Percentiles rank a stretch among this genome's conserved stretches.
phyloP scores from a whole-genome alignment of 768 basidiomycete species.

The Mycena capillaripes region DNA sequence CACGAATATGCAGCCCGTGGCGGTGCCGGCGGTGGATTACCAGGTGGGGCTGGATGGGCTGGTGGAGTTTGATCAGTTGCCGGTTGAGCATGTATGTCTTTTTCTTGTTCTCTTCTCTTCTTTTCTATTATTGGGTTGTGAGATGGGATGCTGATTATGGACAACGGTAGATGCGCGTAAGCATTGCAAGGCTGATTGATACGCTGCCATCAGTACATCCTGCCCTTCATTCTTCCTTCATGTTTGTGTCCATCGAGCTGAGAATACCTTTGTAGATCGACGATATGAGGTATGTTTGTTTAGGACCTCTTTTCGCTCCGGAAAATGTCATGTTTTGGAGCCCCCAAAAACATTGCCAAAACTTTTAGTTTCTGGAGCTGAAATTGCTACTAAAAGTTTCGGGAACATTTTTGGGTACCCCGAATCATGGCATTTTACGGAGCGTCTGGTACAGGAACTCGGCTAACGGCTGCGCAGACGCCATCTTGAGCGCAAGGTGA shows the following conservation, averaged over 20 bases:
- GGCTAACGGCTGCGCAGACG: neutral
- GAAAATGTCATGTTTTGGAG: too few species aligned
- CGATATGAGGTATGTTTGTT: constrained; percentile 18
- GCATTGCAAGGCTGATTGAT: constrained; percentile 33
- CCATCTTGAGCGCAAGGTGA: constrained; percentile 56
- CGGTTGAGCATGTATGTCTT: constrained; percentile 23
- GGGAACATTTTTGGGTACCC: too few species aligned
- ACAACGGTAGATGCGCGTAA: constrained; percentile 35
- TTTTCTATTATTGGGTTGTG: too few species aligned
- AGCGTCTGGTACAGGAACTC: too few species aligned
- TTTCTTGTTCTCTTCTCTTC: too few species aligned
- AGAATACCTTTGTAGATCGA: constrained; percentile 1
- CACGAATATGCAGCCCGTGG: neutral
- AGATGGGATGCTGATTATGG: constrained; percentile 10
- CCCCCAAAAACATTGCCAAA: too few species aligned
- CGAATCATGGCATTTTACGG: too few species aligned
- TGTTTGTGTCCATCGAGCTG: too few species aligned
- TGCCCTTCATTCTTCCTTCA: neutral
- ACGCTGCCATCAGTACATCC: constrained; percentile 49
- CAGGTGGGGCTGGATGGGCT: constrained; percentile 26
- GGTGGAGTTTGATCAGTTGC: constrained; percentile 35
- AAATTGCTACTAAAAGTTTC: too few species aligned
- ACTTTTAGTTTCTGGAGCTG: too few species aligned
- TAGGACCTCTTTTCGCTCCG: neutral
- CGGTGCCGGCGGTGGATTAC: neutral